Percentiles rank a stretch among this genome's conserved stretches.
These are phyloP conservation scores for Brassica rapa DNA, from an alignment of 345 rosid species.

Conservation along the genomic window DNA sequence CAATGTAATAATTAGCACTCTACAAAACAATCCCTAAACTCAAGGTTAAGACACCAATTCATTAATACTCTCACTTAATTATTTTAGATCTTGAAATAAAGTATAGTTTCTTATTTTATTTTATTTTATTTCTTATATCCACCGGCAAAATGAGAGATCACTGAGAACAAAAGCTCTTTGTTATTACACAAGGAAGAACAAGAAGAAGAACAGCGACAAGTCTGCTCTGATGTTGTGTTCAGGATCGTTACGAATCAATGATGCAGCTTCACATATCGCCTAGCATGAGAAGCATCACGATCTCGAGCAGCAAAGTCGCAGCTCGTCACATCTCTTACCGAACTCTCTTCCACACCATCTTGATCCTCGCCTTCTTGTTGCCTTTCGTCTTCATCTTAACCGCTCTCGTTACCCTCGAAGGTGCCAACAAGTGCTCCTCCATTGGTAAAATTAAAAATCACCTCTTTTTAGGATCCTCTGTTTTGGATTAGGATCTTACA, in stretches of 20 bases:
- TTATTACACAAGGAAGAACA: conserved; percentile 37
- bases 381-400: conserved; percentile 98
- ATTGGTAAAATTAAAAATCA: conserved; percentile 52
- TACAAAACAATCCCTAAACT: conserved; percentile 37
- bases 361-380: conserved; percentile 94
- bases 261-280: conserved; percentile 99
- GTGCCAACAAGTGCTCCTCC: conserved; percentile 99
- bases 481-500: conserved; percentile 2
- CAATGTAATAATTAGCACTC: conserved; percentile 38
- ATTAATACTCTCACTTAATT: conserved; percentile 11
- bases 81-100: conserved; percentile 34
- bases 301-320: conserved; percentile 96
- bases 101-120: not conserved
- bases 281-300: conserved; percentile 99
- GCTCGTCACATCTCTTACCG: conserved; percentile 99
- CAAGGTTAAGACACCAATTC: conserved; percentile 39
- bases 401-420: conserved; percentile 98
- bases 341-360: conserved; percentile 92
- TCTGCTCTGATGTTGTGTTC: conserved; percentile 78
- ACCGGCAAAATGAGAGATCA: conserved; percentile 35
- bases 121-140: conserved; percentile 28
- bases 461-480: not conserved
- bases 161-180: conserved; percentile 28
- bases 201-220: conserved; percentile 22
- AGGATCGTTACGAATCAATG: conserved; percentile 51